A percentile compares a stretch with the other conserved stretches of the same genome.
Conservation (phyloP, 2,329 filamentous ascomycete genomes). For the Plectosphaerella plurivora region DNA sequence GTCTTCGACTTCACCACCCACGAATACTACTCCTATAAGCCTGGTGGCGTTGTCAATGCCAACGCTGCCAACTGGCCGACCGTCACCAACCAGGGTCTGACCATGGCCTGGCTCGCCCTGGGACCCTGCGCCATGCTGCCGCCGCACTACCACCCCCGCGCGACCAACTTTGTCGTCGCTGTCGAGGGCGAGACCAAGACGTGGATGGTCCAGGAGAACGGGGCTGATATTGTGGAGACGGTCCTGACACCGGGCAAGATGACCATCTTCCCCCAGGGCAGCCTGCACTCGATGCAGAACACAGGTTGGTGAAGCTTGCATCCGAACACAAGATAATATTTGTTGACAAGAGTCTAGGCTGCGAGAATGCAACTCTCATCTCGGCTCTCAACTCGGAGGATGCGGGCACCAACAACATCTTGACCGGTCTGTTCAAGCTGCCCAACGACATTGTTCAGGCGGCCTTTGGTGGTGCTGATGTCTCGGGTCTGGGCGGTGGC, state of each 20-base stretch:
- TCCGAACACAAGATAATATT: too few relatives aligned
- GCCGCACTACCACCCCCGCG: constrained; percentile 44
- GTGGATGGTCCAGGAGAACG: constrained; percentile 48
- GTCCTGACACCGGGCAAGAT: constrained; percentile 38
- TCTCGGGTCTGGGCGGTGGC: constrained; percentile 7
- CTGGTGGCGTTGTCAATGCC: constrained; percentile 45
- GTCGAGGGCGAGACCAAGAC: constrained; percentile 43
- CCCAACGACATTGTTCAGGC: constrained; percentile 35
- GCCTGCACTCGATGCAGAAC: constrained; percentile 46
- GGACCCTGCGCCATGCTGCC: constrained; percentile 51
- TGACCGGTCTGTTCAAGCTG: constrained; percentile 35
- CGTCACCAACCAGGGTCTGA: constrained; percentile 39
- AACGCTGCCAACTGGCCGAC: constrained; percentile 47
- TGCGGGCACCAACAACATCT: constrained; percentile 42
- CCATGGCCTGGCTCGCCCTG: constrained; percentile 38
- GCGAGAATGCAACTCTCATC: constrained; percentile 42
- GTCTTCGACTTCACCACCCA: constrained; percentile 43
- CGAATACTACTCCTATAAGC: constrained; percentile 32
- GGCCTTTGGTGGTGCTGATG: constrained; percentile 30
- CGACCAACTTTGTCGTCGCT: constrained; percentile 42
- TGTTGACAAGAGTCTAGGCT: constrained; percentile 25
- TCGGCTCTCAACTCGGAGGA: constrained; percentile 44
- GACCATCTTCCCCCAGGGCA: constrained; percentile 44
- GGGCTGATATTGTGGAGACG: constrained; percentile 33
- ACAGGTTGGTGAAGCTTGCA: constrained; percentile 27